Evolutionary conservation across 345 rosid species (phyloP).

Genomic region (Luvunga scandens): DNA sequence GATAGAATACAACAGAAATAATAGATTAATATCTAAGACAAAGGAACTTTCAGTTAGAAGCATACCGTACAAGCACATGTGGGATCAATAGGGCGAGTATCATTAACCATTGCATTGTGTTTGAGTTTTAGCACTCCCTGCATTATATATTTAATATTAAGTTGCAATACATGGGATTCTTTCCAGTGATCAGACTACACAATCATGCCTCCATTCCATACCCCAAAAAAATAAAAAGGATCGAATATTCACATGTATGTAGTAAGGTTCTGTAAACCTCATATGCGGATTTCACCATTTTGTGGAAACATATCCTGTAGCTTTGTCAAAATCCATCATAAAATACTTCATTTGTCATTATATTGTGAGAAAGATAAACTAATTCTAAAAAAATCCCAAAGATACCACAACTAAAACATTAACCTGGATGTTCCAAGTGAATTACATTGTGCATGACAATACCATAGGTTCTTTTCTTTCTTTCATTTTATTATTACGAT

Average conservation of each 20-base stretch:
- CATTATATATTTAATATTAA: conserved; percentile 13
- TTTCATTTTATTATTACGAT: neutral
- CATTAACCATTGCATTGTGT: conserved; percentile 61
- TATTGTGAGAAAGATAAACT: neutral
- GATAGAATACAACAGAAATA: neutral
- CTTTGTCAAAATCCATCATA: neutral
- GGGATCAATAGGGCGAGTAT: conserved; percentile 70
- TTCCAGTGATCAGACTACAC: neutral
- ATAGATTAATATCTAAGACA: neutral
- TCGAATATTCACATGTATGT: neutral
- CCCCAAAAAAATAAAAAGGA: neutral
- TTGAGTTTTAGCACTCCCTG: conserved; percentile 77
- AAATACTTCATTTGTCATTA: neutral
- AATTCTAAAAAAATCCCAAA: neutral
- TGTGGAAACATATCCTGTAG: neutral
- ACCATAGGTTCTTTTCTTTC: neutral
- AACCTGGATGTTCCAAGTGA: neutral
- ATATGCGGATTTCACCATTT: neutral
- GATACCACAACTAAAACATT: neutral
- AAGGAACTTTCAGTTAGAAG: neutral
- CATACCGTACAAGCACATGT: conserved; percentile 69
- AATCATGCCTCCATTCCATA: neutral
- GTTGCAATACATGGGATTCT: neutral
- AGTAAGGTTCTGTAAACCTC: neutral
- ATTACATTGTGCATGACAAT: neutral